Evolutionary conservation across 2,329 filamentous ascomycete species (phyloP).

Genomic region (Pseudogymnoascus sp.): DNA sequence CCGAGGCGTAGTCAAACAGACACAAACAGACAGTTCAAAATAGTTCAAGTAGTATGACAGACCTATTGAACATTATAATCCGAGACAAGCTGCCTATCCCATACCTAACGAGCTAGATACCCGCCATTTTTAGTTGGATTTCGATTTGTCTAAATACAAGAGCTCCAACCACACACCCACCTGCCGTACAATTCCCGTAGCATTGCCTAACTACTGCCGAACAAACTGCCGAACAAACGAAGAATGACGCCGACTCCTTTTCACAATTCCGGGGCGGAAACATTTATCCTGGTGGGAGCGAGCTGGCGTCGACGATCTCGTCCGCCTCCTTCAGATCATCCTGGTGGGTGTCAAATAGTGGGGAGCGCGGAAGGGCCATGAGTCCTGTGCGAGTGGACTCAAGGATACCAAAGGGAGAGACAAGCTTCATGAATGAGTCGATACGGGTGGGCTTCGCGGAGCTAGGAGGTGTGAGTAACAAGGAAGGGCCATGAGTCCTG

Average conservation of each 20-base stretch:
- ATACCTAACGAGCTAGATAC: slow-evolving; percentile 4
- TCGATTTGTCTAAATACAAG: slow-evolving; percentile 3
- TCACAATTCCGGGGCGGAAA: neutral
- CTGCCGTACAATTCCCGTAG: neutral
- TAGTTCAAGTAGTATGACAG: neutral
- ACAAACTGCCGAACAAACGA: slow-evolving; percentile 3
- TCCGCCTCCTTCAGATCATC: slow-evolving; percentile 76
- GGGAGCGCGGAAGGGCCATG: slow-evolving; percentile 92
- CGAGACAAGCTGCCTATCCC: slow-evolving; percentile 7
- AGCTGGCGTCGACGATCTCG: slow-evolving; percentile 89
- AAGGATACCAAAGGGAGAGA: slow-evolving; percentile 88
- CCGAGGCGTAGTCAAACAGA: neutral
- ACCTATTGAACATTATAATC: slow-evolving; percentile 7
- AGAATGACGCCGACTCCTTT: slow-evolving; percentile 10
- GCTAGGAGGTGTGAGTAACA: slow-evolving; percentile 39
- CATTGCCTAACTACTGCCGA: slow-evolving; percentile 1
- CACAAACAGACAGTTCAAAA: neutral
- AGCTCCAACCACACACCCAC: slow-evolving; percentile 2
- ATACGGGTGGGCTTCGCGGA: slow-evolving; percentile 91
- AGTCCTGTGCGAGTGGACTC: slow-evolving; percentile 93
- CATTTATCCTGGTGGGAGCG: slow-evolving; percentile 76
- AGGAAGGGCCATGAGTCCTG: slow-evolving; percentile 95
- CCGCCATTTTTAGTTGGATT: neutral
- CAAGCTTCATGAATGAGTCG: slow-evolving; percentile 94
- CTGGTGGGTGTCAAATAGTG: slow-evolving; percentile 67